Evolutionary conservation across 495 filamentous ascomycete genomes (phyloP).

Genomic region (Tuber aestivum): DNA sequence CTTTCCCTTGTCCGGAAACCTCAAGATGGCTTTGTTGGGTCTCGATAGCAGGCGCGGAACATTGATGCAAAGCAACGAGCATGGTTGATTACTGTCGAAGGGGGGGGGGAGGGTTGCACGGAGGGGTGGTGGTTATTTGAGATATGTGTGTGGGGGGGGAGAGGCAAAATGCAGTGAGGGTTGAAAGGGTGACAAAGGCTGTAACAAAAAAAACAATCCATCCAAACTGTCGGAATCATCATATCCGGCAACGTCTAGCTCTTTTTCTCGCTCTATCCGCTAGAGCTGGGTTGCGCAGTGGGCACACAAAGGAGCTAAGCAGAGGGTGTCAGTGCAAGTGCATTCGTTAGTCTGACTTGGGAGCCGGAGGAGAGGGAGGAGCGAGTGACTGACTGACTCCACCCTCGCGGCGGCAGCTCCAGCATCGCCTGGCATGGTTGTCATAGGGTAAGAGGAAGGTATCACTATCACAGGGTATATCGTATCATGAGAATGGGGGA

Average conservation of each 20-base stretch:
- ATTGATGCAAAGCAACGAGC: constrained; percentile 34
- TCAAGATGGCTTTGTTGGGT: constrained; percentile 34
- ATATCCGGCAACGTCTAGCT: constrained; percentile 36
- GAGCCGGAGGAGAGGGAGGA: not conserved
- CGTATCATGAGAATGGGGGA: not conserved
- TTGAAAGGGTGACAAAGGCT: constrained; percentile 29
- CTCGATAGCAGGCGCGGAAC: constrained; percentile 35
- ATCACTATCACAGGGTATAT: not conserved
- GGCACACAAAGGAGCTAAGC: not conserved
- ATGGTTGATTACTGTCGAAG: constrained; percentile 11
- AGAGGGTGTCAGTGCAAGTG: not conserved
- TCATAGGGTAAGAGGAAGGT: not conserved
- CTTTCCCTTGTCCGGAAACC: constrained; percentile 31
- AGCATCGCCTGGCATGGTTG: not conserved
- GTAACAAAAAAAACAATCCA: constrained; percentile 16
- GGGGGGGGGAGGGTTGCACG: constrained; percentile 19
- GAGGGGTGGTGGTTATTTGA: constrained; percentile 16
- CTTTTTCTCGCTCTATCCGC: not conserved
- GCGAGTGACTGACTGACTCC: not conserved
- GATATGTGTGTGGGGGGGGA: constrained; percentile 15
- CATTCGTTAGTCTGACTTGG: not conserved
- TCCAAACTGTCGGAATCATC: constrained; percentile 24
- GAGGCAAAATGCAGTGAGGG: constrained; percentile 30
- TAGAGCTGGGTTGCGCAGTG: not conserved
- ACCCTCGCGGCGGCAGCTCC: not conserved